Base-by-base conservation (phyloP, 1,139 yeast genomes). In the Pichia sp. region DNA sequence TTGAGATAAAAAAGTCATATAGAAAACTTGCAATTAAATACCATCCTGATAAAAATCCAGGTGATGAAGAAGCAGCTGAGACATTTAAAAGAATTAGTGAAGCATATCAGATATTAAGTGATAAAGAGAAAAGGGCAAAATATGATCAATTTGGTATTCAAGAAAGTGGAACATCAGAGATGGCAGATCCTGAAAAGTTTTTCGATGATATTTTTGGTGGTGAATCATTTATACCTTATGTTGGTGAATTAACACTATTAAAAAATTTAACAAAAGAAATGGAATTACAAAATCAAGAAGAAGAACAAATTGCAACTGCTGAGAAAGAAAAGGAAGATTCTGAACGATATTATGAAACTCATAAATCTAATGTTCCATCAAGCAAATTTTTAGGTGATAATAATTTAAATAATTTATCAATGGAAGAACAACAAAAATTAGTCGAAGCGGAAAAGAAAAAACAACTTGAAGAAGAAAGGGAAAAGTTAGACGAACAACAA, bases 1-100 rank as follows among this genome's bases (percentile, higher is more conserved):
- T 82, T 33, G 96, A 90, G 48, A 90, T 92, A 64, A 94, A 92
- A 66, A 87, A 87, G 62, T 96, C 97, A 1, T 92, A 94, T 66
- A 74, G 98, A 51, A 86, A 85, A 63, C 79, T 82, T 56, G 97
- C 97, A 12, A 85, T 92, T 61, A 72, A 69, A 48, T 83, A 87
- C 46, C 98, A 94, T 63, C 98, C 98, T 1, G 98, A 92, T 65
- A 94, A 92, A 69, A 89, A 92, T 59, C 97, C 96, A 12, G 80
- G 83, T 57, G 84, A 83, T 57, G 94, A 92, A 9, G 68, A 70
- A 37, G 96, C 97, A 8, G 87, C 90, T 25, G 74, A 77, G 39
- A 53, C 61, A 20, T 63, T 63, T 43, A 62, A 78, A 55, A 75
- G 72, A 51, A 76, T 80, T n/a, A 81, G 82, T 30, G 89, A 85